Percentiles rank a stretch among this genome's conserved stretches.
Evolutionary conservation across 148 eudicot genomes (phyloP).

Genomic region (Rheum nobile): DNA sequence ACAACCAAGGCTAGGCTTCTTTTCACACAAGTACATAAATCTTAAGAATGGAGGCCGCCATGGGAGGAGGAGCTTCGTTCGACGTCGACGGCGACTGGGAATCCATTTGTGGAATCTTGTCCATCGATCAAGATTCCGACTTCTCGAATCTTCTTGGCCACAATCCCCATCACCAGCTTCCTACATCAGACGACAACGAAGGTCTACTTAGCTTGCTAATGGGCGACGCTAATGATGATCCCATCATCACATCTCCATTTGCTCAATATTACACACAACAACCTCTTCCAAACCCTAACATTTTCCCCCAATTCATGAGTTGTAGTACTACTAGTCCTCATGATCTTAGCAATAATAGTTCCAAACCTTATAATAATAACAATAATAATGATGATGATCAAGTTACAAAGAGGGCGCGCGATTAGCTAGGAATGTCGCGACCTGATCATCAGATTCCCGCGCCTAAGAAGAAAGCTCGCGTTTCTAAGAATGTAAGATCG

Average conservation of each 20-base stretch:
- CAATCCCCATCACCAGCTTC: not conserved
- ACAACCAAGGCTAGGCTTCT: not conserved
- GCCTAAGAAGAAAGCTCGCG: conserved; percentile 15
- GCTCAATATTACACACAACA: not conserved
- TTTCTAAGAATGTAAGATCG: conserved; percentile 9
- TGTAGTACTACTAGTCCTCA: not conserved
- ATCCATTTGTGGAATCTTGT: conserved; percentile 16
- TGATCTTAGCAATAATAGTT: not conserved
- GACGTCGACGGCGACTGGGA: conserved; percentile 18
- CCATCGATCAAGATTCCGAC: conserved; percentile 13
- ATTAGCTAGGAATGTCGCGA: no score
- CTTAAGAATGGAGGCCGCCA: not conserved
- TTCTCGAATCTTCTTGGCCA: not conserved
- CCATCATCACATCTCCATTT: not conserved
- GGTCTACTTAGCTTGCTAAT: not conserved
- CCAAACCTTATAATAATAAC: not conserved
- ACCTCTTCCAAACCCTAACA: not conserved
- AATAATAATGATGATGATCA: not conserved
- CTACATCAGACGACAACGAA: not conserved
- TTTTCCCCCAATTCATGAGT: not conserved
- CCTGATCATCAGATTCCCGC: not conserved
- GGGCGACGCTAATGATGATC: not conserved
- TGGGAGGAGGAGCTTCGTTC: conserved; percentile 4
- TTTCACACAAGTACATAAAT: not conserved
- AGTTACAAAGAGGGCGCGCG: not conserved